A percentile compares a stretch with the other conserved stretches of the same genome.
Evolutionary conservation across 176 grass and related monocot genomes (phyloP).

Genomic region (maize (Zea mays)): Zm-B73-REFERENCE-NAM-5.0 NC_050104.1:17227501-17228000

Average conservation of each 20-base stretch:
- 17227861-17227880: neutral
- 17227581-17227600: slow-evolving; percentile 86
- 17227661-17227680: slow-evolving; percentile 92
- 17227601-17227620: slow-evolving; percentile 88
- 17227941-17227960: slow-evolving; percentile 17
- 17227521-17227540: slow-evolving; percentile 6
- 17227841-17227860: neutral
- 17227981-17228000: slow-evolving; percentile 17
- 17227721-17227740: neutral
- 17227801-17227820: slow-evolving; percentile 15
- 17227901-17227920: neutral
- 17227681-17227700: slow-evolving; percentile 57
- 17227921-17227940: slow-evolving; percentile 15
- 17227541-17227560: slow-evolving; percentile 37
- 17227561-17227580: slow-evolving; percentile 78
- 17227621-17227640: slow-evolving; percentile 75
- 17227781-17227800: neutral
- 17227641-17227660: slow-evolving; percentile 98
- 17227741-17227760: neutral
- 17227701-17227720: slow-evolving; percentile 22
- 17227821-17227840: neutral
- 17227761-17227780: neutral
- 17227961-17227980: neutral
- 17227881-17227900: slow-evolving; percentile 1
- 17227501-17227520: slow-evolving; percentile 1